A percentile compares a stretch with the other conserved stretches of the same genome.
These are phyloP conservation scores for Pseudogymnoascus sp. DNA, from an alignment of 2,329 filamentous ascomycete genomes.

Conservation along the genomic window DNA sequence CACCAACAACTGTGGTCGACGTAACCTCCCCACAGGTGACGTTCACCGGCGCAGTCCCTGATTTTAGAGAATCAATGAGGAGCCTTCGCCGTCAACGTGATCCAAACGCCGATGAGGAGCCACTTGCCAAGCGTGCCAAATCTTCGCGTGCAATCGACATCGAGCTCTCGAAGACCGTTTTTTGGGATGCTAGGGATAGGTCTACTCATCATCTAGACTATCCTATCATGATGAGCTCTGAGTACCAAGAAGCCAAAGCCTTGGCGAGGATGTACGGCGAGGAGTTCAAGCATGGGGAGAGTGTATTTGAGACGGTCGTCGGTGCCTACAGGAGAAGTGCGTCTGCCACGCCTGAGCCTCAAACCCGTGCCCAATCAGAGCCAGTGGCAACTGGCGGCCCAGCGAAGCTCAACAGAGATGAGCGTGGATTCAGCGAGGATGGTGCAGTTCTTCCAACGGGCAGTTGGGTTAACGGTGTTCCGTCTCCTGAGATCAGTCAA, in stretches of 20 bases:
- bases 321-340: slow-evolving; percentile 19
- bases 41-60: slow-evolving; percentile 4
- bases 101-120: slow-evolving; percentile 15
- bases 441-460: not conserved
- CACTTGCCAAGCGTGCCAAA: slow-evolving; percentile 39
- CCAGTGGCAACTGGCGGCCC: slow-evolving; percentile 19
- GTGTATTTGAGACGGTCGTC: slow-evolving; percentile 34
- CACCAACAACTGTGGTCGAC: slow-evolving; percentile 12
- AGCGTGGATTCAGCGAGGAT: slow-evolving; percentile 18
- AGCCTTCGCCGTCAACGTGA: slow-evolving; percentile 26
- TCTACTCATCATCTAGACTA: slow-evolving; percentile 53
- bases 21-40: slow-evolving; percentile 13
- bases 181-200: slow-evolving; percentile 47
- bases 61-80: slow-evolving; percentile 11
- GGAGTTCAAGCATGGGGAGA: slow-evolving; percentile 42
- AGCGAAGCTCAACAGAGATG: slow-evolving; percentile 24
- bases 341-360: slow-evolving; percentile 16
- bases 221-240: slow-evolving; percentile 54
- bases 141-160: slow-evolving; percentile 50
- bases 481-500: not conserved
- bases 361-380: slow-evolving; percentile 20
- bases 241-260: slow-evolving; percentile 46
- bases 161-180: slow-evolving; percentile 46
- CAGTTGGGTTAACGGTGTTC: slow-evolving; percentile 2
- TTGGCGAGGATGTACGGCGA: slow-evolving; percentile 43